Evolutionary conservation across 352 stramenopile genomes (phyloP).

Genomic region (Phytophthora sp.): DNA sequence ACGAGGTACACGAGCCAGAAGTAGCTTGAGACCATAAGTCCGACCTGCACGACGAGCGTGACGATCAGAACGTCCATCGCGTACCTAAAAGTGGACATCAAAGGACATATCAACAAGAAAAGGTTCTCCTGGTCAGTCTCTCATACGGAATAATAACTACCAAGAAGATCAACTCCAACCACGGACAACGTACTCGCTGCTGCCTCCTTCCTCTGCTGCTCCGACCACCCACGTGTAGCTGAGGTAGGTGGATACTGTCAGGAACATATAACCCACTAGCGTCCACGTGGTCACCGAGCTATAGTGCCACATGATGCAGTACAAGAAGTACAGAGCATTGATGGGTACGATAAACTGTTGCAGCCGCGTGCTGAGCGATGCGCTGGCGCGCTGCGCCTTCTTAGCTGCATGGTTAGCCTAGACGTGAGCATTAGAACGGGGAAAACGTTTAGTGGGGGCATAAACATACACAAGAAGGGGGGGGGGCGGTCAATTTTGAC

Average conservation of each 20-base stretch:
- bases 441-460: too few relatives aligned
- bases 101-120: neutral
- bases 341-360: constrained; percentile 84
- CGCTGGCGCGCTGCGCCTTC: constrained; percentile 77
- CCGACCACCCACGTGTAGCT: constrained; percentile 85
- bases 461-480: neutral
- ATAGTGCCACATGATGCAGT: constrained; percentile 80
- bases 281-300: constrained; percentile 74
- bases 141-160: constrained; percentile 17
- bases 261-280: constrained; percentile 67
- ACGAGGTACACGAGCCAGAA: constrained; percentile 87
- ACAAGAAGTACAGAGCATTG: constrained; percentile 82
- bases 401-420: constrained; percentile 88
- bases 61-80: constrained; percentile 88
- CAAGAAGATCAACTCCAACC: neutral
- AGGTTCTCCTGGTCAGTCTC: constrained; percentile 24
- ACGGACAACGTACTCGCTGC: constrained; percentile 65
- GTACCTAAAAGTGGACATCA: constrained; percentile 47
- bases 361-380: constrained; percentile 71
- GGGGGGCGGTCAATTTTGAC: neutral
- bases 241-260: constrained; percentile 71
- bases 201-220: constrained; percentile 76
- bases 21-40: constrained; percentile 84
- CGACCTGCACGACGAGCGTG: constrained; percentile 80
- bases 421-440: neutral